Evolutionary conservation across 495 filamentous ascomycete species (phyloP).

Genomic region (Trichoderma asperelloides): DNA sequence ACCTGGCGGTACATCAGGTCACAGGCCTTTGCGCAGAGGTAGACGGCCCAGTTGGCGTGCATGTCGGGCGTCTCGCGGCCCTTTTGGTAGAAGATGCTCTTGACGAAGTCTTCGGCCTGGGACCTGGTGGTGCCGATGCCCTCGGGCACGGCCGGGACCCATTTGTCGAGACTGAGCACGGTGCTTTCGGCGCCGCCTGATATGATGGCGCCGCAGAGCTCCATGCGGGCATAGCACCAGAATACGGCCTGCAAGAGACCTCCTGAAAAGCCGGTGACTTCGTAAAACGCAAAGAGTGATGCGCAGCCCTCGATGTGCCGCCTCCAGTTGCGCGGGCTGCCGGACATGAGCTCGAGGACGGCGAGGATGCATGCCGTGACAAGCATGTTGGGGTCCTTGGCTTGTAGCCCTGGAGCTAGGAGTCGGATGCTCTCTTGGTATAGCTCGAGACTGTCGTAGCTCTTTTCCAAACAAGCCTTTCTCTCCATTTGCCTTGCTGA

Average conservation of each 20-base stretch:
- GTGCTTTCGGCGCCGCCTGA: constrained; percentile 13
- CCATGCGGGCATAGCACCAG: constrained; percentile 18
- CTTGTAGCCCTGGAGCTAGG: constrained; percentile 25
- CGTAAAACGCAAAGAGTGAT: constrained; percentile 12
- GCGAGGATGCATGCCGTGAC: constrained; percentile 16
- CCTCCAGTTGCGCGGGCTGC: constrained; percentile 15
- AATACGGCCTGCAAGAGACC: constrained; percentile 15
- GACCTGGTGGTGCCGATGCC: neutral
- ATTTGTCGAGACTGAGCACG: constrained; percentile 7
- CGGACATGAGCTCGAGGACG: constrained; percentile 18
- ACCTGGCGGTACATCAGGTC: constrained; percentile 11
- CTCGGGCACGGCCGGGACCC: constrained; percentile 8
- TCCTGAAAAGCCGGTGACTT: constrained; percentile 15
- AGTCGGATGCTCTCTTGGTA: constrained; percentile 35
- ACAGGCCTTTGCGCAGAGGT: constrained; percentile 15
- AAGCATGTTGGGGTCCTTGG: constrained; percentile 16
- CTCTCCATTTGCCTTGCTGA: constrained; percentile 36
- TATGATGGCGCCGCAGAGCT: constrained; percentile 13
- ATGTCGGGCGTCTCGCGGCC: constrained; percentile 12
- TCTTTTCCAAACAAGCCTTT: constrained; percentile 26
- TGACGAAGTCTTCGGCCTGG: constrained; percentile 11
- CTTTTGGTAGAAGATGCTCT: constrained; percentile 12
- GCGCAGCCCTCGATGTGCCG: constrained; percentile 18
- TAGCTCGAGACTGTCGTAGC: constrained; percentile 34
- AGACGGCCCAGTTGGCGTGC: constrained; percentile 15